Evolutionary conservation across 495 filamentous ascomycete species (phyloP).

Genomic region (Tuber calosporum): DNA sequence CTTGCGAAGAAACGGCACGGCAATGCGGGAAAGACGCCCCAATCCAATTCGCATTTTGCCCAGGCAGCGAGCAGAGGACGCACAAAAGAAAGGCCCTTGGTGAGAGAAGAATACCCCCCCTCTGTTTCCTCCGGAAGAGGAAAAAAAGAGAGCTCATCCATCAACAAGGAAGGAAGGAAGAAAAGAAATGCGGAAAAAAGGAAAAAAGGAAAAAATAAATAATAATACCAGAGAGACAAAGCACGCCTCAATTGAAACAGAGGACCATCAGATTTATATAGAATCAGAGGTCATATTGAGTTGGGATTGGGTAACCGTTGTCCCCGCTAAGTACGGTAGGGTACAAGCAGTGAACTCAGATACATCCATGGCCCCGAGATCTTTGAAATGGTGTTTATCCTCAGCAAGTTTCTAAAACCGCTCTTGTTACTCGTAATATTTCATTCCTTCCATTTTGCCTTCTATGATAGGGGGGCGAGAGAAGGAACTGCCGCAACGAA

Average conservation of each 20-base stretch:
- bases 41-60: conserved; percentile 10
- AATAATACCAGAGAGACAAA: not conserved
- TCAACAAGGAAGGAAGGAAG: not conserved
- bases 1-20: conserved; percentile 16
- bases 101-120: not conserved
- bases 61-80: not conserved
- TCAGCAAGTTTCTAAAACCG: not conserved
- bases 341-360: not conserved
- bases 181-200: not conserved
- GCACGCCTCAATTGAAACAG: not conserved
- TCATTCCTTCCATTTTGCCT: not conserved
- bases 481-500: not conserved
- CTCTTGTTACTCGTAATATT: conserved; percentile 2
- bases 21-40: conserved; percentile 12
- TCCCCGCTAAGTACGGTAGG: not conserved
- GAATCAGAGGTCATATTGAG: not conserved
- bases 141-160: not conserved
- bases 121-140: not conserved
- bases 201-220: not conserved
- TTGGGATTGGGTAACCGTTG: not conserved
- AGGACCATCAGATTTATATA: not conserved
- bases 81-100: not conserved
- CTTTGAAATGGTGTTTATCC: not conserved
- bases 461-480: not conserved
- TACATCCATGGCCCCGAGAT: not conserved